These are phyloP conservation scores for Pugionium dolabratum DNA, from an alignment of 345 rosid genomes.

Conservation along the genomic window DNA sequence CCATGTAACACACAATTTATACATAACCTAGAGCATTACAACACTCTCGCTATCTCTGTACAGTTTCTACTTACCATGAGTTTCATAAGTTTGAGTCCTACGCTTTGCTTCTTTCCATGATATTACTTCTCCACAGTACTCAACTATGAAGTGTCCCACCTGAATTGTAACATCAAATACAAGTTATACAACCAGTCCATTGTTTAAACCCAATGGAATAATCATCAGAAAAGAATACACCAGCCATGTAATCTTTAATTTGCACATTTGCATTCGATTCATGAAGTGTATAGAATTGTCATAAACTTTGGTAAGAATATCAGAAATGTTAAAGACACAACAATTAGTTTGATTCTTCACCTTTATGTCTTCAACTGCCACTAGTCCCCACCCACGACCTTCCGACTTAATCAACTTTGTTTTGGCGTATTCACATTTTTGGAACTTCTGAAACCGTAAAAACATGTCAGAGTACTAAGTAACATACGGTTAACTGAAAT, in stretches of 20 bases:
- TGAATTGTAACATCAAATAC: constrained; percentile 38
- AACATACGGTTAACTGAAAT: not conserved
- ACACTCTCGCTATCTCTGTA: constrained; percentile 1
- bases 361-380: constrained; percentile 80
- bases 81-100: constrained; percentile 79
- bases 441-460: constrained; percentile 60
- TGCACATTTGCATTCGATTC: too few relatives aligned
- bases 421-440: constrained; percentile 78
- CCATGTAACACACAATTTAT: constrained; percentile 28
- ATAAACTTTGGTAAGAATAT: too few relatives aligned
- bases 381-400: constrained; percentile 91
- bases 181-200: not conserved
- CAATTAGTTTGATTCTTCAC: constrained; percentile 40
- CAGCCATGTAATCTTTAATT: too few relatives aligned
- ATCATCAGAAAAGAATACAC: too few relatives aligned
- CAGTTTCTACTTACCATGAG: constrained; percentile 50
- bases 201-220: not conserved
- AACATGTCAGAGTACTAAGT: constrained; percentile 16
- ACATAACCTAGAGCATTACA: constrained; percentile 1
- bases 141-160: constrained; percentile 87
- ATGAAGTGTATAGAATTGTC: too few relatives aligned
- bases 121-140: constrained; percentile 99
- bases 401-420: constrained; percentile 72
- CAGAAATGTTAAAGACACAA: constrained; percentile 14
- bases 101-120: constrained; percentile 90